These are phyloP conservation scores for Malassezia dermatis DNA, from an alignment of 1,284 basidiomycete species.

Conservation along the genomic window DNA sequence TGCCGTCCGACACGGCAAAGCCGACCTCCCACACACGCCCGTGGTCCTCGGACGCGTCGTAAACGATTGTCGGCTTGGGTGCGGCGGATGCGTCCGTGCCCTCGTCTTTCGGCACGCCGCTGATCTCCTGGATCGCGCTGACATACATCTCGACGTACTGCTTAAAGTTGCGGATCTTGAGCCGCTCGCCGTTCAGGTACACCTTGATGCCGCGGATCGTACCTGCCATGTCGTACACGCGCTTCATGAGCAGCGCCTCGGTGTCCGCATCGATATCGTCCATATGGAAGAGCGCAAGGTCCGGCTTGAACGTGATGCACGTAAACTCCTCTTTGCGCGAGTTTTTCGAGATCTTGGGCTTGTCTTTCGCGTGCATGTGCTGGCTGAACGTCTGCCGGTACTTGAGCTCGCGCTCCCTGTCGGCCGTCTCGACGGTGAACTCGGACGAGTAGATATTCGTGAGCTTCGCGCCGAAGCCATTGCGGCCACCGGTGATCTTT, in stretches of 20 bases:
- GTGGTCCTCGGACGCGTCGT: slow-evolving; percentile 62
- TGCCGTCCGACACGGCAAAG: slow-evolving; percentile 79
- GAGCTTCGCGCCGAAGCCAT: slow-evolving; percentile 91
- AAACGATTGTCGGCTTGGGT: slow-evolving; percentile 67
- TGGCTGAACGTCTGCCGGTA: slow-evolving; percentile 90
- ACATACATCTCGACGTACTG: slow-evolving; percentile 91
- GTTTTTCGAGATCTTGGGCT: slow-evolving; percentile 81
- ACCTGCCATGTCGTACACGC: slow-evolving; percentile 94
- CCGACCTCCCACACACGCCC: slow-evolving; percentile 80
- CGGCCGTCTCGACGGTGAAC: slow-evolving; percentile 94
- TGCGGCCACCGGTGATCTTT: slow-evolving; percentile 95
- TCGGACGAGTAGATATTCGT: slow-evolving; percentile 97
- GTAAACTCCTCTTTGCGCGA: slow-evolving; percentile 66
- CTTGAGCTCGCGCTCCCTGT: slow-evolving; percentile 74
- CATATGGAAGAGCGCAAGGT: slow-evolving; percentile 87
- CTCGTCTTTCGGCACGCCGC: slow-evolving; percentile 24
- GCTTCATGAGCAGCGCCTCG: slow-evolving; percentile 76
- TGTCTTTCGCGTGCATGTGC: slow-evolving; percentile 81
- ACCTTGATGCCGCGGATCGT: slow-evolving; percentile 90
- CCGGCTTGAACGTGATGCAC: slow-evolving; percentile 87
- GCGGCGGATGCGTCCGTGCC: slow-evolving; percentile 52
- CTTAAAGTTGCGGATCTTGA: slow-evolving; percentile 93
- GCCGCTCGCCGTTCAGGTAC: slow-evolving; percentile 75
- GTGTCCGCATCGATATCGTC: slow-evolving; percentile 81
- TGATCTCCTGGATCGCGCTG: slow-evolving; percentile 49